Evolutionary conservation across 306 rosid species (phyloP), one percentile per base, ranked within the genome.

Genomic region (Prunus dulcis): DNA sequence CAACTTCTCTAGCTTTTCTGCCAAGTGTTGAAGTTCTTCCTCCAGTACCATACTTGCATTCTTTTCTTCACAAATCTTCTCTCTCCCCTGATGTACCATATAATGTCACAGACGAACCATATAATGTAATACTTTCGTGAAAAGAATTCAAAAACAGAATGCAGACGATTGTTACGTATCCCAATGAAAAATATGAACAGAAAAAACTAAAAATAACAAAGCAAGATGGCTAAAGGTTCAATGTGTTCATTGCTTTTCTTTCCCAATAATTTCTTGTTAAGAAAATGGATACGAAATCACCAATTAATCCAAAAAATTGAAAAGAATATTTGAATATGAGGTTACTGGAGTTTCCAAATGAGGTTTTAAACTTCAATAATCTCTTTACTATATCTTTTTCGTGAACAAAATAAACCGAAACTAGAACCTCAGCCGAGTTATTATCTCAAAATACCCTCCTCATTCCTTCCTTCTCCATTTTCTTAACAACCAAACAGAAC

Each of bases 51-150:
- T 50, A 32, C 81, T 85, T 68, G 77, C 74, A 45, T 76, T 78
- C 72, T 76, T 79, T 34, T 92, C 93, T 73, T 88, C 95, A 57
- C 88, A 72, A 25, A 89, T 90, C 86, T 85, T 86, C 69, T 81
- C 85, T 85, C 85, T 83, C 76, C 92, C 95, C 98, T 94, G 75
- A n/a, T n/a, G n/a, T n/a, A n/a, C n/a, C n/a, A n/a, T n/a, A n/a
- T n/a, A n/a, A n/a, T n/a, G 18, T 45, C 57, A 45, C 45, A 58
- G 9, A 23, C 23, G 17, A 38, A 8, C 38, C 38, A 17, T 34
- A 34, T 34, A 34, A 34, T 6, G 43, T 34, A 0, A 34, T 34
- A 34, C 9, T 6, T 34, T 6, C 43, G 43, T 6, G 9, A 34
- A 34, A 34, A 6, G 43, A 34, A 6, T 1, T 34, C 43, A 34